Evolutionary conservation across 1,284 basidiomycete genomes (phyloP).

Genomic region (Malassezia dermatis): DNA sequence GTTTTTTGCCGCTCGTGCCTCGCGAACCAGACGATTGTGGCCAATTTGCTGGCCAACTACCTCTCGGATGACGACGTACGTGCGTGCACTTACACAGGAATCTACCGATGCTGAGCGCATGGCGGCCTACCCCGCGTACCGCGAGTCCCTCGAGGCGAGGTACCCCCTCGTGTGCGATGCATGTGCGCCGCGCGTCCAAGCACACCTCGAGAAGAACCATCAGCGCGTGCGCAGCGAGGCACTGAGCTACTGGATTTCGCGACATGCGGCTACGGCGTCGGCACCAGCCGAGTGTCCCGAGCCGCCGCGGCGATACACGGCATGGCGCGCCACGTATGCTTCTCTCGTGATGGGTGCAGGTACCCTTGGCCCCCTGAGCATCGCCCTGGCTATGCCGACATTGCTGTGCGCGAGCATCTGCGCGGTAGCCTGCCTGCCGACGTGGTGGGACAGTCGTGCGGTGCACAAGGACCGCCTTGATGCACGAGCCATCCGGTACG

Average conservation of each 20-base stretch:
- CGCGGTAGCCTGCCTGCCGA: not conserved
- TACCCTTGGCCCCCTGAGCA: not conserved
- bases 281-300: not conserved
- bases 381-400: not conserved
- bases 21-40: constrained; percentile 34
- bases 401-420: not conserved
- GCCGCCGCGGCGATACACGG: not conserved
- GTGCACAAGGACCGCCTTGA: not conserved
- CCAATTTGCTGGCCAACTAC: constrained; percentile 36
- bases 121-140: constrained; percentile 18
- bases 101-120: constrained; percentile 17
- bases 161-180: constrained; percentile 29
- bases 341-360: not conserved
- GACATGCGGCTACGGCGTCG: not conserved
- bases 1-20: constrained; percentile 36
- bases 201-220: constrained; percentile 20
- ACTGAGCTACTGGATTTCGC: constrained; percentile 24
- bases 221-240: constrained; percentile 23
- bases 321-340: not conserved
- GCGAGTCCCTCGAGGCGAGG: constrained; percentile 24
- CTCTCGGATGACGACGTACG: constrained; percentile 23
- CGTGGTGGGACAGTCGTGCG: not conserved
- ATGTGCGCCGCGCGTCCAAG: constrained; percentile 21
- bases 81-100: not conserved
- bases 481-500: not conserved